A percentile compares a stretch with the other conserved stretches of the same genome.
phyloP scores from a whole-genome alignment of 2,329 filamentous ascomycete species.

The Elsinoe batatas region DNA sequence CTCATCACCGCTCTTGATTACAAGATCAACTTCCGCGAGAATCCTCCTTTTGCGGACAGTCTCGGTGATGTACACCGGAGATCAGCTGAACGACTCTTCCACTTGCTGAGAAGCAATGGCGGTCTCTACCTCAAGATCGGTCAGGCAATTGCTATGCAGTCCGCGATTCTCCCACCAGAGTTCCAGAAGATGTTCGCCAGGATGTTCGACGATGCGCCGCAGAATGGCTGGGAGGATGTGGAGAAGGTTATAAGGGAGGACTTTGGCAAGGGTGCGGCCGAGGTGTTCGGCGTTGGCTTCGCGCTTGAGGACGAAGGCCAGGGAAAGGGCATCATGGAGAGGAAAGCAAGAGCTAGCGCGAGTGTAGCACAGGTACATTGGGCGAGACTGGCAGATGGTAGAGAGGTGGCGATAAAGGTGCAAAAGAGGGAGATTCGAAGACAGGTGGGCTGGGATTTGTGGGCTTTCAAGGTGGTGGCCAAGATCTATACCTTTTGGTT shows the following conservation, averaged over 20 bases:
- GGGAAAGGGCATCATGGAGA: slow-evolving; percentile 59
- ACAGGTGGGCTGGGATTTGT: slow-evolving; percentile 90
- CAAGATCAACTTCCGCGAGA: slow-evolving; percentile 85
- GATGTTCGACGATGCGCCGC: slow-evolving; percentile 97
- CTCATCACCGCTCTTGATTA: slow-evolving; percentile 81
- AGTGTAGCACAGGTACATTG: slow-evolving; percentile 97
- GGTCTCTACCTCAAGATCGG: slow-evolving; percentile 96
- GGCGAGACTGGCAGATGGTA: slow-evolving; percentile 74
- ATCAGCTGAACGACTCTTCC: slow-evolving; percentile 72
- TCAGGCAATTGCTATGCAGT: slow-evolving; percentile 97
- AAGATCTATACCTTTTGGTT: slow-evolving; percentile 79
- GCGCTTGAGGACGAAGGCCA: slow-evolving; percentile 41
- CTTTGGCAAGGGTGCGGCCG: slow-evolving; percentile 72
- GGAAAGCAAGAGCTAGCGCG: slow-evolving; percentile 65
- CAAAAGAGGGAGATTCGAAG: slow-evolving; percentile 90
- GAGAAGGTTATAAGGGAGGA: slow-evolving; percentile 79
- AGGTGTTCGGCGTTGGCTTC: slow-evolving; percentile 88
- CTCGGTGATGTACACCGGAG: slow-evolving; percentile 71
- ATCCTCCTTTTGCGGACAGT: slow-evolving; percentile 63
- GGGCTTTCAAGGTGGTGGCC: slow-evolving; percentile 86
- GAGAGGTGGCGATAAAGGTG: slow-evolving; percentile 90
- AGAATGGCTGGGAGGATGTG: slow-evolving; percentile 79
- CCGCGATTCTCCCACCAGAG: slow-evolving; percentile 80
- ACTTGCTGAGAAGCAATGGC: slow-evolving; percentile 75
- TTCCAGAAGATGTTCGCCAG: slow-evolving; percentile 92